Conservation (phyloP, 1,284 basidiomycete genomes). For the Papiliotrema flavescens region DNA sequence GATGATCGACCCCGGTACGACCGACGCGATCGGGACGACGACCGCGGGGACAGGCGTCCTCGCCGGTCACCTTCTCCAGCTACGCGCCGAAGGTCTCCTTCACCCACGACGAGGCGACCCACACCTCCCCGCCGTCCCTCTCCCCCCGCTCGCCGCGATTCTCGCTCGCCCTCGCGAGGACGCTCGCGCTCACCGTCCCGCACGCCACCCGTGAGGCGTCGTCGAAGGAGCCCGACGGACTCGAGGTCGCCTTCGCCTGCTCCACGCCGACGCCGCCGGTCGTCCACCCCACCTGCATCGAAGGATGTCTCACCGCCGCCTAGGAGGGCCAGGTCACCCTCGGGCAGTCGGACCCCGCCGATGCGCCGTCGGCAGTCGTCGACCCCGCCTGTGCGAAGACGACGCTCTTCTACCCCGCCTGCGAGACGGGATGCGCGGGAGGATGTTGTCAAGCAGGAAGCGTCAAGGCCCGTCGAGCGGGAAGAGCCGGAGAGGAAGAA, state of each 20-base stretch:
- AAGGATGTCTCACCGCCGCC: background rate
- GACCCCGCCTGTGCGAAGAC: background rate
- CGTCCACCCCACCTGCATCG: slow-evolving; percentile 11
- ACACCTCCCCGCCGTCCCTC: background rate
- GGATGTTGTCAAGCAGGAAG: slow-evolving; percentile 17
- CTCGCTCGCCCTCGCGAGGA: too few species aligned
- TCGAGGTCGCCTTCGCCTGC: slow-evolving; percentile 10
- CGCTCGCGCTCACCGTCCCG: too few species aligned
- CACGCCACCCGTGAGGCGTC: too few species aligned
- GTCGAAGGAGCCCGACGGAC: too few species aligned
- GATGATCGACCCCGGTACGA: too few species aligned
- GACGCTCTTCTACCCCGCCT: background rate
- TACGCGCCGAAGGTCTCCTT: slow-evolving; percentile 17
- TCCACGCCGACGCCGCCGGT: slow-evolving; percentile 12
- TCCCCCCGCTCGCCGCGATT: too few species aligned
- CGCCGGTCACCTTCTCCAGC: slow-evolving; percentile 11
- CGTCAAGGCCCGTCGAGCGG: slow-evolving; percentile 15
- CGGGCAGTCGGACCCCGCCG: slow-evolving; percentile 5
- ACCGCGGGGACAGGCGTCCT: slow-evolving; percentile 5
- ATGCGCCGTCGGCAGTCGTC: background rate
- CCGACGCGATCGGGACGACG: slow-evolving; percentile 1
- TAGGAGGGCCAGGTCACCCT: slow-evolving; percentile 2
- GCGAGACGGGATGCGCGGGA: background rate
- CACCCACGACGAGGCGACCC: background rate
- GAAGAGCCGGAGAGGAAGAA: slow-evolving; percentile 15